Evolutionary conservation across 495 filamentous ascomycete genomes (phyloP).

Genomic region (Penicillium ucsense): DNA sequence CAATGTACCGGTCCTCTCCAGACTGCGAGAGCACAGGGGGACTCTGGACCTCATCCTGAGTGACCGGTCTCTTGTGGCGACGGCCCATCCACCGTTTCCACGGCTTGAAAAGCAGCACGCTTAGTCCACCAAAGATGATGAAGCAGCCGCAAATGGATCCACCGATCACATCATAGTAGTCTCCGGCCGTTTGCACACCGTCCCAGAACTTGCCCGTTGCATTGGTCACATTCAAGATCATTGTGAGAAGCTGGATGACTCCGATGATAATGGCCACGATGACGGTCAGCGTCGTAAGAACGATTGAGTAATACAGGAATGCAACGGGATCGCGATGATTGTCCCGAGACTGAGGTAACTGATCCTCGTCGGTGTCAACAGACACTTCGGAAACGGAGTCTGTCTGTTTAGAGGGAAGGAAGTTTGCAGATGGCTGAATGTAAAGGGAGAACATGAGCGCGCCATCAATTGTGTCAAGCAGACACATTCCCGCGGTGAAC

Average conservation of each 20-base stretch:
- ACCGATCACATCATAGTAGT: conserved; percentile 82
- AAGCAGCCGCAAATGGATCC: conserved; percentile 79
- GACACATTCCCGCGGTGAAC: conserved; percentile 90
- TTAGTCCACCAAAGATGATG: conserved; percentile 60
- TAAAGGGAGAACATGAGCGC: conserved; percentile 94
- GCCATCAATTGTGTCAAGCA: conserved; percentile 82
- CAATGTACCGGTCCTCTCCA: not conserved
- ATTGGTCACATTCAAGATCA: conserved; percentile 63
- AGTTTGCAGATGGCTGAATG: conserved; percentile 48
- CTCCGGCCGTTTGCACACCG: conserved; percentile 62
- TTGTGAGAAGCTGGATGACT: conserved; percentile 68
- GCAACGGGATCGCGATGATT: conserved; percentile 65
- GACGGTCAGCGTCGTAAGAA: conserved; percentile 80
- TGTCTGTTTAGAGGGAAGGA: conserved; percentile 27
- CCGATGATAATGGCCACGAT: conserved; percentile 80
- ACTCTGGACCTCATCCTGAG: conserved; percentile 14
- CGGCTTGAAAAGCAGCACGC: conserved; percentile 62
- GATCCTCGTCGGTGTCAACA: conserved; percentile 10
- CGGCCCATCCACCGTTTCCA: conserved; percentile 59
- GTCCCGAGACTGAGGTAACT: conserved; percentile 16
- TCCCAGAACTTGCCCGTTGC: conserved; percentile 78
- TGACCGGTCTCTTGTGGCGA: conserved; percentile 23
- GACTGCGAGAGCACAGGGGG: conserved; percentile 3
- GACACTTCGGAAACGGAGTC: conserved; percentile 5
- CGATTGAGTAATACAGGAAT: conserved; percentile 89